phyloP scores from a whole-genome alignment of 495 filamentous ascomycete genomes.

The Aspergillus hancockii region DNA sequence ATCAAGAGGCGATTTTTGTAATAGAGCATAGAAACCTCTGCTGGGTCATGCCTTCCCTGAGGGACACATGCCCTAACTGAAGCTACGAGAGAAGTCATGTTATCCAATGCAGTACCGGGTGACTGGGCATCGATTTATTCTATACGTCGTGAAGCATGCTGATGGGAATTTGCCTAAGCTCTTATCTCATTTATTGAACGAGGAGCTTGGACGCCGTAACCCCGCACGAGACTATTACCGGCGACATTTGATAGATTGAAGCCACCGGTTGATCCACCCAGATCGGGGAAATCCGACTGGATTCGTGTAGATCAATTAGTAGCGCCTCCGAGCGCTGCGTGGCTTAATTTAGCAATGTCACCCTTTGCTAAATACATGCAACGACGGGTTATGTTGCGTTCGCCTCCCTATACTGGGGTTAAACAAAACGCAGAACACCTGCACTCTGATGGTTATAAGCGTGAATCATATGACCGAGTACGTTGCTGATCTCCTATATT shows the following conservation, averaged over 20 bases:
- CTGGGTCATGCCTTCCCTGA: too few relatives aligned
- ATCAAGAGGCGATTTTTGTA: background rate
- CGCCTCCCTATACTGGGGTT: background rate
- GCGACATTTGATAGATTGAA: background rate
- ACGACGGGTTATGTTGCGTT: background rate
- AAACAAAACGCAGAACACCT: background rate
- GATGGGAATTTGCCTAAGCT: background rate
- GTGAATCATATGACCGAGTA: too few relatives aligned
- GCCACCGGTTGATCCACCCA: background rate
- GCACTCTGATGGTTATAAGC: too few relatives aligned
- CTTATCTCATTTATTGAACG: background rate
- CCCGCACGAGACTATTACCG: background rate
- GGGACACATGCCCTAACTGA: too few relatives aligned
- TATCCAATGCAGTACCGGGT: background rate
- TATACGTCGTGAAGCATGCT: background rate
- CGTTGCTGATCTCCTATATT: background rate
- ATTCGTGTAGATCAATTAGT: background rate
- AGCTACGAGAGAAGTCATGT: background rate
- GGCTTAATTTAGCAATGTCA: background rate
- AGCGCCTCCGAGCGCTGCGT: background rate
- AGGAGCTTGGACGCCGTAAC: background rate
- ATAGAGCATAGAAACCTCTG: background rate
- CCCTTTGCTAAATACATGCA: background rate
- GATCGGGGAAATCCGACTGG: background rate
- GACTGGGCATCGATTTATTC: background rate